Base-by-base conservation (phyloP, 1,284 basidiomycete genomes). In the Moesziomyces antarcticus region DNA sequence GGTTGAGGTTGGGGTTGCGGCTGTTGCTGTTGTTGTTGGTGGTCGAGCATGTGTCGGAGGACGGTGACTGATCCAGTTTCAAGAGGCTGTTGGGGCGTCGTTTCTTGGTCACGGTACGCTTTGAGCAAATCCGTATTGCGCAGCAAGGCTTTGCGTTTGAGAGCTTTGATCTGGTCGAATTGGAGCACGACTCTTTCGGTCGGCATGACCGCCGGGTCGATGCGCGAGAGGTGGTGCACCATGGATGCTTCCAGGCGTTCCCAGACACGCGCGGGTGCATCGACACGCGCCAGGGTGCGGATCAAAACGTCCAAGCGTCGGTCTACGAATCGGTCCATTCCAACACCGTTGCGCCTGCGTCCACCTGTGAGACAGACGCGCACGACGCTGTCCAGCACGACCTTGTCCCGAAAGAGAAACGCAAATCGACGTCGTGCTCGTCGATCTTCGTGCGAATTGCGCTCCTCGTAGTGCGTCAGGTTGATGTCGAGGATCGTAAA, bases 41-140 rank as follows among this genome's bases (percentile, higher is more conserved):
- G 57, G 21, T 47, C 18, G 27, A 70, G 53, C 46, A 70, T 70
- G 40, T 56, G 67, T 3, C 67, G 5, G n/a, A 70, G 46, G 2
- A 70, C 54, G 30, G 59, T 59, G 45, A 70, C 59, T 16, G 67
- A 56, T 2, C 60, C 67, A 11, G 60, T 59, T 37, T 70, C 67
- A 20, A n/a, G 41, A 1, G 42, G n/a, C 6, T 21, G 30, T 13
- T 24, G 25, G 14, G 27, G 16, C 2, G 22, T 10, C 16, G 25
- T n/a, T 14, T 51, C 43, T 21, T 16, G 35, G 33, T 50, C 16
- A 14, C 41, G 21, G 43, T 30, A 37, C 1, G 25, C 46, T 35
- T 48, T 22, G 1, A 30, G n/a, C 1, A 67, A 35, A 1, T 50
- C 43, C 5, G 13, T 20, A 18, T 54, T 58, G 7, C 66, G 10